Evolutionary conservation across 768 basidiomycete genomes (phyloP).

Genomic region (Leccinum sublutescens): DNA sequence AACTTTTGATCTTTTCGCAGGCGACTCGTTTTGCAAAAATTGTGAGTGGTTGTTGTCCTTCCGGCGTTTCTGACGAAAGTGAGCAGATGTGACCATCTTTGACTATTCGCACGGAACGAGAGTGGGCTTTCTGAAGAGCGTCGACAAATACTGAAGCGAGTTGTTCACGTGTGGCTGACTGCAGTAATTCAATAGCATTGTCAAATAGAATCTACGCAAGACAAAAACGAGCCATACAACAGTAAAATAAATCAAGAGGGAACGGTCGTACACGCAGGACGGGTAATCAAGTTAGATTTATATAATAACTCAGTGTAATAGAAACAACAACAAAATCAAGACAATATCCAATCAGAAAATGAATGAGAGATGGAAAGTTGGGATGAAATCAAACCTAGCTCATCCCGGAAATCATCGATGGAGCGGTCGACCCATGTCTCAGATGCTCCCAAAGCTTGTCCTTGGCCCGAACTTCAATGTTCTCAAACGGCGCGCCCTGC

Average conservation of each 20-base stretch:
- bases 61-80: neutral
- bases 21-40: conserved; percentile 65
- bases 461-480: conserved; percentile 82
- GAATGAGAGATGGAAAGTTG: neutral
- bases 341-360: conserved; percentile 14
- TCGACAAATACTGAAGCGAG: conserved; percentile 30
- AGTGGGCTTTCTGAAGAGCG: conserved; percentile 58
- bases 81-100: conserved; percentile 56
- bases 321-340: conserved; percentile 5
- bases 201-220: neutral
- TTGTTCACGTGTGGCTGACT: too few species aligned
- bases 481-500: conserved; percentile 74
- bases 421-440: conserved; percentile 40
- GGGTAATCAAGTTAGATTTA: neutral
- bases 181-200: neutral
- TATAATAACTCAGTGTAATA: neutral
- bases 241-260: neutral
- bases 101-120: conserved; percentile 55
- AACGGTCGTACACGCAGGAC: neutral
- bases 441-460: conserved; percentile 83
- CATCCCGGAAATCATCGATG: conserved; percentile 47
- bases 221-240: neutral
- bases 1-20: conserved; percentile 20
- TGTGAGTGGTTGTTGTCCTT: conserved; percentile 39
- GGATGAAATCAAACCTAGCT: conserved; percentile 17